phyloP scores from a whole-genome alignment of 495 filamentous ascomycete genomes.

The Penicillium silybi region DNA sequence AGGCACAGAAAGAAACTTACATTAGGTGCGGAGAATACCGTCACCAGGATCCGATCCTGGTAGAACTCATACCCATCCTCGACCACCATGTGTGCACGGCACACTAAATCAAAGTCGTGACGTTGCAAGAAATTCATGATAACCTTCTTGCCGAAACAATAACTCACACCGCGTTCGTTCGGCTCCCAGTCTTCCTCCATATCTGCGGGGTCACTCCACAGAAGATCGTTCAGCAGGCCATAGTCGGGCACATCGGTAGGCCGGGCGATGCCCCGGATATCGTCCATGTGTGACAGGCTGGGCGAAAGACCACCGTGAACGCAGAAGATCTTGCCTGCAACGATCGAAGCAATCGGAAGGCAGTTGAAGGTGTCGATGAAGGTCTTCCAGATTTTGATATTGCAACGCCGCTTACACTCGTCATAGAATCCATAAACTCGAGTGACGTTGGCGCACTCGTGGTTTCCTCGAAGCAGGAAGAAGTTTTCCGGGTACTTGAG shows the following conservation, averaged over 20 bases:
- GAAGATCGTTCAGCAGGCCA: conserved; percentile 88
- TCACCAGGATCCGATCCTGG: conserved; percentile 90
- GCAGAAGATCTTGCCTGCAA: conserved; percentile 98
- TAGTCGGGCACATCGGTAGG: conserved; percentile 98
- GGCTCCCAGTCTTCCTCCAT: conserved; percentile 98
- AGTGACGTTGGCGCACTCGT: conserved; percentile 98
- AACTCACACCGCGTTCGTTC: conserved; percentile 95
- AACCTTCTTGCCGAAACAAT: conserved; percentile 97
- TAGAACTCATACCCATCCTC: conserved; percentile 99
- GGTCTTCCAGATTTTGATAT: conserved; percentile 98
- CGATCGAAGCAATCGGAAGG: conserved; percentile 91
- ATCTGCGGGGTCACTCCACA: conserved; percentile 98
- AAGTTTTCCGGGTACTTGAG: conserved; percentile 99
- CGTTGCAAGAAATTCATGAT: conserved; percentile 93
- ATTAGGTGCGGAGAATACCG: conserved; percentile 96
- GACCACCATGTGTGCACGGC: conserved; percentile 98
- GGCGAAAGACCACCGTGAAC: conserved; percentile 96
- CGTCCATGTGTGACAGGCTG: conserved; percentile 92
- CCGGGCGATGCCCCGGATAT: conserved; percentile 91
- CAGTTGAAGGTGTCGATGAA: conserved; percentile 98
- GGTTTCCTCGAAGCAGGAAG: conserved; percentile 93
- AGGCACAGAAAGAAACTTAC: conserved; percentile 50
- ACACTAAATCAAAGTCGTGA: conserved; percentile 97
- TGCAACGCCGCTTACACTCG: conserved; percentile 95
- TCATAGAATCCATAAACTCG: conserved; percentile 99